phyloP scores from a whole-genome alignment of 768 basidiomycete species.

The Serendipita sp. region DNA sequence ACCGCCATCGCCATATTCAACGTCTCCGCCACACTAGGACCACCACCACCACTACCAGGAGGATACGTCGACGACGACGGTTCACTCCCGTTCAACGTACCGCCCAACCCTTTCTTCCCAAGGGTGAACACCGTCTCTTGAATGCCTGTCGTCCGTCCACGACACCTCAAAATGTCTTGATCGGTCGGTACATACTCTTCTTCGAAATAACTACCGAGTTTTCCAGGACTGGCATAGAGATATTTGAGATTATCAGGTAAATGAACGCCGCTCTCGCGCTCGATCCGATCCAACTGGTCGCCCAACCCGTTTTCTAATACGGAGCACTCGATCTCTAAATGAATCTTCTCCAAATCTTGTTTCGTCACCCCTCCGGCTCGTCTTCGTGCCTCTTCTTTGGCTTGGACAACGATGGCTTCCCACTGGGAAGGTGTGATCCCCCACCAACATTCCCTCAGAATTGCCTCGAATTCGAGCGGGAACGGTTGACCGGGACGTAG shows the following conservation, averaged over 20 bases:
- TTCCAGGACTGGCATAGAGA: slow-evolving; percentile 1
- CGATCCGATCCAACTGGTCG: not conserved
- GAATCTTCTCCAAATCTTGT: not conserved
- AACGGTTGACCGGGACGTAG: slow-evolving; percentile 69
- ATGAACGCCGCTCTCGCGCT: not conserved
- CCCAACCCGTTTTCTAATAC: not conserved
- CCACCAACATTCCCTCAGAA: not conserved
- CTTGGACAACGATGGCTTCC: not conserved
- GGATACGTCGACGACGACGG: not conserved
- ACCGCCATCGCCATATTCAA: too few species aligned
- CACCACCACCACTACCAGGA: too few species aligned
- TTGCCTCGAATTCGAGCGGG: slow-evolving; percentile 32
- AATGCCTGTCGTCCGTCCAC: slow-evolving; percentile 24
- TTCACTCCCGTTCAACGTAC: not conserved
- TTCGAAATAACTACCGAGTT: slow-evolving; percentile 22
- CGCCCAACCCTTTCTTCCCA: not conserved
- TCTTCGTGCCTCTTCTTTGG: not conserved
- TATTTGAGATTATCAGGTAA: not conserved
- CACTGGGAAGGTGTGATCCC: not conserved
- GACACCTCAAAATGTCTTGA: slow-evolving; percentile 22
- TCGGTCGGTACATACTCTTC: slow-evolving; percentile 20
- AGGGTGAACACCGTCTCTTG: slow-evolving; percentile 21
- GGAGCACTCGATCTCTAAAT: too few species aligned
- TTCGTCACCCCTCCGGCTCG: not conserved
- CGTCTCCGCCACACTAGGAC: too few species aligned